Evolutionary conservation across 2,329 filamentous ascomycete genomes (phyloP), one percentile per base, ranked within the genome.

Genomic region (Coniochaeta hoffmannii): DNA sequence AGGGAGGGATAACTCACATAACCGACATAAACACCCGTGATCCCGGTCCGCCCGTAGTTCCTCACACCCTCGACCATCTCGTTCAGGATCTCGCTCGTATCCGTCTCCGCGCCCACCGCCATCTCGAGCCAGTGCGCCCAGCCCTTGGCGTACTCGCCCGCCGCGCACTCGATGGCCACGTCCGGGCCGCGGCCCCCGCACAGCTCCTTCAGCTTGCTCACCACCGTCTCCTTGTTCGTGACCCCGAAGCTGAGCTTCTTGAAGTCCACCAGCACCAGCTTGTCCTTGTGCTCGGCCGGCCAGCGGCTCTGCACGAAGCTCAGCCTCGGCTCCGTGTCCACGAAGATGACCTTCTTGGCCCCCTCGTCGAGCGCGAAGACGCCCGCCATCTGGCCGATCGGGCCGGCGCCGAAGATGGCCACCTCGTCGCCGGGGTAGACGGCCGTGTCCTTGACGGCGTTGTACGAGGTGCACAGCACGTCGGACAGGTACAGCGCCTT

Each of bases 401-500:
- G 91, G 0, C 90, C 90, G 0, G 86, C 89, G n/a, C 90, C 90
- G 58, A 89, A 96, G 58, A 95, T 84, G 32, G 89, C 90, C 1
- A 96, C 90, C 1, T 85, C 76, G 62, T 95, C 90, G 12, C 81
- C 83, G 32, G 86, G 76, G 59, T 89, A 85, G n/a, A 96, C 87
- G 1, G 83, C 87, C 0, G 90, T 95, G 65, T 95, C 90, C 41
- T 91, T 86, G 35, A 95, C 89, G 53, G 82, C 84, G 65, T 96
- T 86, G 79, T 89, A 96, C 10, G 85, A 86, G 0, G 91, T 96
- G 17, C 78, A 76, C 2, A 96, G 70, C 0, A 95, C 89, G 67
- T 96, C 91, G 1, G 87, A 91, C 1, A 96, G 78, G 69, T 83
- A 96, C 1, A 96, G 76, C 0, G n/a, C 88, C 73, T 93, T 91